These are phyloP conservation scores for Pelargonium myrrhifolium DNA, from an alignment of 441 rosid genomes.

Conservation along the genomic window DNA sequence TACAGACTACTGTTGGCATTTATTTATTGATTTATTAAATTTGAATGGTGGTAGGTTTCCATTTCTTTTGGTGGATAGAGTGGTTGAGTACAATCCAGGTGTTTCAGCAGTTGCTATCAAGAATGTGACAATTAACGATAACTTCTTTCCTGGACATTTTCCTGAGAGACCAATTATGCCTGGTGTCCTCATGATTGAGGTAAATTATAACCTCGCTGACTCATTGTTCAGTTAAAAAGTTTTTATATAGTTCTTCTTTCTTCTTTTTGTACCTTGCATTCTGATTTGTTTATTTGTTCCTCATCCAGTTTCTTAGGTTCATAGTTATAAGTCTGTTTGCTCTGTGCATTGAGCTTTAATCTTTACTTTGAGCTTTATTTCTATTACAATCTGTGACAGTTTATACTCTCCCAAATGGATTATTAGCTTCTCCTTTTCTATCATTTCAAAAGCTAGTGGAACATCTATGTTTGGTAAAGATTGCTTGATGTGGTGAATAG, in stretches of 20 bases:
- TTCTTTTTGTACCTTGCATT: too few species aligned
- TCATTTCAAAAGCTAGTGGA: not conserved
- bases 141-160: slow-evolving; percentile 91
- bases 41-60: slow-evolving; percentile 49
- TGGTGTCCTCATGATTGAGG: slow-evolving; percentile 96
- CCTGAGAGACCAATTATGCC: slow-evolving; percentile 93
- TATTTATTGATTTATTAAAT: not conserved
- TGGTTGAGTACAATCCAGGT: slow-evolving; percentile 77
- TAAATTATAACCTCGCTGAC: slow-evolving; percentile 14
- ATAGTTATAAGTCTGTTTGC: too few species aligned
- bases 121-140: slow-evolving; percentile 88
- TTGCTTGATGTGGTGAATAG: not conserved
- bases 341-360: too few species aligned
- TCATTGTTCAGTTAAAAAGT: not conserved
- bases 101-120: slow-evolving; percentile 84
- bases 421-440: too few species aligned
- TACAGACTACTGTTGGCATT: not conserved
- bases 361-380: too few species aligned
- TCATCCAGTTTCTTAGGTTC: too few species aligned
- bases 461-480: not conserved
- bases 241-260: not conserved
- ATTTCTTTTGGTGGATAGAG: slow-evolving; percentile 86
- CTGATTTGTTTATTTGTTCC: too few species aligned
- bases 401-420: too few species aligned
- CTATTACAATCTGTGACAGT: too few species aligned